Percentiles rank a stretch among this genome's conserved stretches.
phyloP scores from a whole-genome alignment of 2,329 filamentous ascomycete species.

The Botrytis sinoallii region DNA sequence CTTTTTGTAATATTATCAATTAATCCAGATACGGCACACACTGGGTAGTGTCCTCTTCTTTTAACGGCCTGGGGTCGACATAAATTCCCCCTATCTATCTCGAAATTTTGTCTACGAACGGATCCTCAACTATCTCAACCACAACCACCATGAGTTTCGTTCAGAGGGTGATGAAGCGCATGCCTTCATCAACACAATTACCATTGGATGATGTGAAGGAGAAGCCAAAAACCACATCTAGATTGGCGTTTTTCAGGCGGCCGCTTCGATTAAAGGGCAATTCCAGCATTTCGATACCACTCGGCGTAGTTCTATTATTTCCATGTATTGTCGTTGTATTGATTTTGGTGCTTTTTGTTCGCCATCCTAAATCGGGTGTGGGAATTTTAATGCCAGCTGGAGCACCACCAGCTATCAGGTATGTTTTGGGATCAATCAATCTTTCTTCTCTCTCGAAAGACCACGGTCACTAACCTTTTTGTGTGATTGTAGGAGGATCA shows the following conservation, averaged over 20 bases:
- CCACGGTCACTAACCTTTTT: slow-evolving; percentile 23
- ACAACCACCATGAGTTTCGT: slow-evolving; percentile 48
- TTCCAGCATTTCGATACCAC: slow-evolving; percentile 85
- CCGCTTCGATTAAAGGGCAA: slow-evolving; percentile 88
- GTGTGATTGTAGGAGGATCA: slow-evolving; percentile 71
- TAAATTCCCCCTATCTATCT: slow-evolving; percentile 33
- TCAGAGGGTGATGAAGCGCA: slow-evolving; percentile 50
- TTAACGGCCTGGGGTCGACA: slow-evolving; percentile 24
- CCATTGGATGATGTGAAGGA: slow-evolving; percentile 46
- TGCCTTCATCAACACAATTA: slow-evolving; percentile 46
- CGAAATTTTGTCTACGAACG: slow-evolving; percentile 29
- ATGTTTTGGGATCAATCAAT: slow-evolving; percentile 31
- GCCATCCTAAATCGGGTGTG: slow-evolving; percentile 79
- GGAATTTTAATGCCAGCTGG: slow-evolving; percentile 85
- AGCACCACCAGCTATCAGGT: slow-evolving; percentile 86
- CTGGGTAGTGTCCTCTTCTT: slow-evolving; percentile 14
- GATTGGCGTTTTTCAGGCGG: slow-evolving; percentile 77
- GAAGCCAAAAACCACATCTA: slow-evolving; percentile 43
- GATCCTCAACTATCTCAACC: slow-evolving; percentile 7
- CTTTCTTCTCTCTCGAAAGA: background rate
- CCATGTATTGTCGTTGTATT: slow-evolving; percentile 87
- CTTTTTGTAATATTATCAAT: slow-evolving; percentile 4
- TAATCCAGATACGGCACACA: slow-evolving; percentile 13
- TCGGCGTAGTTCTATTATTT: slow-evolving; percentile 90
- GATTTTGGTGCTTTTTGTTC: slow-evolving; percentile 84